Conservation (phyloP, 768 basidiomycete genomes). For the Leccinum olivaceopallidum region DNA sequence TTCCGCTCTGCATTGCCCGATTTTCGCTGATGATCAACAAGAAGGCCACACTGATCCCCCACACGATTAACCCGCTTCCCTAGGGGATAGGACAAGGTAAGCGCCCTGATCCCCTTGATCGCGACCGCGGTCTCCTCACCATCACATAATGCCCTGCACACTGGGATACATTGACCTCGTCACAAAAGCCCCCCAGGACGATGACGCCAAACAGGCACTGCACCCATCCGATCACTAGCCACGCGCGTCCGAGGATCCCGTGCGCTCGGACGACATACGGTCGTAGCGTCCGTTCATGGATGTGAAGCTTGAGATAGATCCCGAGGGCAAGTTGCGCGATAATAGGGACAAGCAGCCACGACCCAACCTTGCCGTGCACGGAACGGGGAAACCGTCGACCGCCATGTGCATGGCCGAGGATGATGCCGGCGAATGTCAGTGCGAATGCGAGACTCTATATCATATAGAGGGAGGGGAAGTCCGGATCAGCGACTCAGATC, state of each 20-base stretch:
- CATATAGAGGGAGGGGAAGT: not conserved
- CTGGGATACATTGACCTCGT: slow-evolving; percentile 65
- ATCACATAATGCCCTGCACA: slow-evolving; percentile 89
- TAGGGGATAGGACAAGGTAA: slow-evolving; percentile 15
- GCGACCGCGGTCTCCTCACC: slow-evolving; percentile 33
- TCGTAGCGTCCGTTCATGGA: slow-evolving; percentile 73
- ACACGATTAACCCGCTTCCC: slow-evolving; percentile 89
- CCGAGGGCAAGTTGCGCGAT: slow-evolving; percentile 68
- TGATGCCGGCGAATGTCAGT: slow-evolving; percentile 69
- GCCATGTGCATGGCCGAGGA: slow-evolving; percentile 82
- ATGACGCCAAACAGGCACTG: slow-evolving; percentile 91
- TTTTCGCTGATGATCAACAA: slow-evolving; percentile 73
- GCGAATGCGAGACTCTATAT: slow-evolving; percentile 62
- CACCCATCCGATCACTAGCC: slow-evolving; percentile 83
- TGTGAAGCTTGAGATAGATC: slow-evolving; percentile 90
- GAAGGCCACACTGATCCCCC: slow-evolving; percentile 79
- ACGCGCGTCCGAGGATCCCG: slow-evolving; percentile 76
- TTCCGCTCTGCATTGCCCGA: slow-evolving; percentile 70
- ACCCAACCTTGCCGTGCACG: slow-evolving; percentile 68
- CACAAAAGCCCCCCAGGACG: slow-evolving; percentile 77
- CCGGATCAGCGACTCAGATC: not conserved
- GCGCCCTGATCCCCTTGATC: slow-evolving; percentile 10
- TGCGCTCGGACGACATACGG: slow-evolving; percentile 72
- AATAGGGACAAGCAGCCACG: slow-evolving; percentile 57
- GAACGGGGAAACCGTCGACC: slow-evolving; percentile 77